These are phyloP conservation scores for Escallonia herrerae DNA, from an alignment of 129 eudicot species.

Conservation along the genomic window DNA sequence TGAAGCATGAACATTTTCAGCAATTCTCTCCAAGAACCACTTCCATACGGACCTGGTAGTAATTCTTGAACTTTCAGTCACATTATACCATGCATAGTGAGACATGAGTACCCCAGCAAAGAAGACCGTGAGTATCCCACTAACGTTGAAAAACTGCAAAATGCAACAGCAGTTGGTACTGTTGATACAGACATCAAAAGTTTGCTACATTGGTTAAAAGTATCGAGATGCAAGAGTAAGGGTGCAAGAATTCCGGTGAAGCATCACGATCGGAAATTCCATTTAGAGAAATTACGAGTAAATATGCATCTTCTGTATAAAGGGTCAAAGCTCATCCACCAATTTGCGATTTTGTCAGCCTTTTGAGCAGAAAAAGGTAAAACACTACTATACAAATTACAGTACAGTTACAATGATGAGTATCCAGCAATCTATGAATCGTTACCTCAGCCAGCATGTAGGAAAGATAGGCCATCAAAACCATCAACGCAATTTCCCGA, in stretches of 20 bases:
- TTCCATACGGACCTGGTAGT: conserved; percentile 48
- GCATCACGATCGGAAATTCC: no score
- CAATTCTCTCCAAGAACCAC: background rate
- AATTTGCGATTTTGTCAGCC: no score
- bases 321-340: background rate
- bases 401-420: no score
- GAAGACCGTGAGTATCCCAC: conserved; percentile 90
- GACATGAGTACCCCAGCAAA: conserved; percentile 91
- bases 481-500: conserved; percentile 89
- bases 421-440: background rate
- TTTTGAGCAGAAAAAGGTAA: no score
- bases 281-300: background rate
- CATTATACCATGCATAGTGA: conserved; percentile 97
- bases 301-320: background rate
- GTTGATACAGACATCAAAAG: background rate
- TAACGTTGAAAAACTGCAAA: conserved; percentile 61
- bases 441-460: conserved; percentile 97
- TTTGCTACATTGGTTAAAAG: no score
- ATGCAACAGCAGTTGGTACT: conserved; percentile 5
- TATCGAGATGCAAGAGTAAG: no score
- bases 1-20: background rate
- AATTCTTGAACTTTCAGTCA: conserved; percentile 74
- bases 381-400: no score
- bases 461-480: conserved; percentile 80
- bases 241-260: no score